Base-by-base conservation (phyloP, 2,329 filamentous ascomycete genomes). In the Fusarium paranaense region DNA sequence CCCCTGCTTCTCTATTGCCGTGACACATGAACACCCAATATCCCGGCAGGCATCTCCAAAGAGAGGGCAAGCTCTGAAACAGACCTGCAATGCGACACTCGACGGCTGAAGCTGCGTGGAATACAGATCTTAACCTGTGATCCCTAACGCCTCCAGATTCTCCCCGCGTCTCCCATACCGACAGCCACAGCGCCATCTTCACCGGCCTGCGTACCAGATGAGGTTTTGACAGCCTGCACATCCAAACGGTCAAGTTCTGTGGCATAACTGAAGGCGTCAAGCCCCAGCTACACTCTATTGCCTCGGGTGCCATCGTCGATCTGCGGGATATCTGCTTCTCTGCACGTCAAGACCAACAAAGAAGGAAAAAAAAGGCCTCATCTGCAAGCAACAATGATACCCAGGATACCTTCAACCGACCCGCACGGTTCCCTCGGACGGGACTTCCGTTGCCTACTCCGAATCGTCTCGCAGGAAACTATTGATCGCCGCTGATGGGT, bases 401-500 rank as follows among this genome's bases (percentile, higher is more conserved):
- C 54, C n/a, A 25, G 13, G 54, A 57, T 25, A 33, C 45, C 32
- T 33, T 40, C 37, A 35, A 20, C 20, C 40, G 11, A 27, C 40
- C 16, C 40, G 42, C 59, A 52, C 59, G 32, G 42, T 61, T 50
- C 25, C 25, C 37, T 20, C 32, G 11, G 9, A 14, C 6, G 27
- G 27, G 10, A 61, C 7, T 20, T 45, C 38, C 58, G 58, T 16
- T 30, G 38, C 27, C 38, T 61, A 20, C 38, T 47, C 58, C 57
- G n/a, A 52, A 25, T 40, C 22, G 18, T 47, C 40, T 61, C 58
- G 58, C 58, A 61, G 40, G 40, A 61, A 20, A 61, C 40, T 61
- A 61, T 61, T 47, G 58, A 30, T 47, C n/a, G 58, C 58, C 30
- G 58, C 40, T 61, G 38, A 61, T 40, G 30, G 58, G 30, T 33